Evolutionary conservation across 176 grass and related monocot genomes (phyloP).

Genomic region (Chrysopogon serrulatus): DNA sequence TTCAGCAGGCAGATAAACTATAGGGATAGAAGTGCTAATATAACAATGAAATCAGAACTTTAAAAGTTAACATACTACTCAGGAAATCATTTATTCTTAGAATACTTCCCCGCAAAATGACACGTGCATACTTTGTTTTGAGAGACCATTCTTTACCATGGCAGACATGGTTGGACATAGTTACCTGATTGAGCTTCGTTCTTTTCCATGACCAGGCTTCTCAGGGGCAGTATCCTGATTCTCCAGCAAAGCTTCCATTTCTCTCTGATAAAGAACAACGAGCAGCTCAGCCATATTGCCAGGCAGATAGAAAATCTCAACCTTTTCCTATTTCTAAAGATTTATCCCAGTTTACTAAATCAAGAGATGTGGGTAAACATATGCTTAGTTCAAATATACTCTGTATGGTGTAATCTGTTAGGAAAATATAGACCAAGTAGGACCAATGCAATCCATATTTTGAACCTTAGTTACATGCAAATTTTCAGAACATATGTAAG

Average conservation of each 20-base stretch:
- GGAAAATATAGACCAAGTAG: neutral
- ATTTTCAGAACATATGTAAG: neutral
- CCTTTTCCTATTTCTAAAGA: no score
- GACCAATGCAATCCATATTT: neutral
- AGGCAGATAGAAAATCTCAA: no score
- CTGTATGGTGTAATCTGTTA: neutral
- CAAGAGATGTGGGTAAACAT: neutral
- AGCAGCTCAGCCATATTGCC: neutral
- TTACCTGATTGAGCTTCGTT: conserved; percentile 41
- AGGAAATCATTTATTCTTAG: neutral
- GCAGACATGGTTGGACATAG: no score
- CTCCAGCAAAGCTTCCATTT: conserved; percentile 64
- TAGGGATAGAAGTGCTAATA: neutral
- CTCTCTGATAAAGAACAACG: conserved; percentile 45
- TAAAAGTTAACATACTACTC: neutral
- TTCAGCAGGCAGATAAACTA: neutral
- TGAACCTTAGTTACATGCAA: neutral
- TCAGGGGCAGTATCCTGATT: conserved; percentile 37
- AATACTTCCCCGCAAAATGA: neutral
- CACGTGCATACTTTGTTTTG: neutral
- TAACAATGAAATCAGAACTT: neutral
- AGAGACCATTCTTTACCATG: neutral
- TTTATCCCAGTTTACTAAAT: neutral
- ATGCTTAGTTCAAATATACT: neutral
- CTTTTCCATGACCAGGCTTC: conserved; percentile 41